These are phyloP conservation scores for Berberis thunbergii DNA, from an alignment of 164 flowering plant species.

Conservation along the genomic window DNA sequence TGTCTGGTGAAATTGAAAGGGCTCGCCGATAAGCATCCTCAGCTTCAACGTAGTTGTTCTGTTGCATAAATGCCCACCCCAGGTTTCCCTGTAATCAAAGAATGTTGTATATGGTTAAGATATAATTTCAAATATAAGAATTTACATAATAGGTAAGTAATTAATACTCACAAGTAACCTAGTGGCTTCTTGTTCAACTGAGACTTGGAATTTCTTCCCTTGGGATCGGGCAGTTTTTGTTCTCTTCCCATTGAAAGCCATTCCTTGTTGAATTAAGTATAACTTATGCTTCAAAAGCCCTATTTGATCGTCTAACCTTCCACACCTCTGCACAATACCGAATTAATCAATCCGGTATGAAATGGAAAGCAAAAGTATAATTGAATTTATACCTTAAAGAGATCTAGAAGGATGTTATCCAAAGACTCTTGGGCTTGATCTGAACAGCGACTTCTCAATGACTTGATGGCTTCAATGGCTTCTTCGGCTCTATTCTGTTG, in stretches of 20 bases:
- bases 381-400: constrained; percentile 58
- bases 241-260: constrained; percentile 99
- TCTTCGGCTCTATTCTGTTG: constrained; percentile 96
- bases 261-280: constrained; percentile 81
- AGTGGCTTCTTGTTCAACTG: constrained; percentile 96
- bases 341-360: background rate
- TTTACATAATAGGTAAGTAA: background rate
- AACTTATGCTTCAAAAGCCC: constrained; percentile 74
- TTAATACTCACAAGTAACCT: constrained; percentile 58
- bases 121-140: background rate
- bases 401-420: constrained; percentile 89
- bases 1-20: constrained; percentile 54
- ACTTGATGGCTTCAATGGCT: constrained; percentile 96
- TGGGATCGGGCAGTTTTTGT: constrained; percentile 97
- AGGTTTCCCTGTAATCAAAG: constrained; percentile 62
- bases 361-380: background rate
- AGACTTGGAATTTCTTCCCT: constrained; percentile 97
- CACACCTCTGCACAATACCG: constrained; percentile 64
- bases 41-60: constrained; percentile 79
- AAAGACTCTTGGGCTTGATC: constrained; percentile 98
- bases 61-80: constrained; percentile 99
- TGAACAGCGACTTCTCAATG: constrained; percentile 66
- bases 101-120: background rate
- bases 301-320: constrained; percentile 90
- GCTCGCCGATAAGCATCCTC: constrained; percentile 43